phyloP scores from a whole-genome alignment of 371 early-diverging fungal genomes.

The Fennellomyces sp. region DNA sequence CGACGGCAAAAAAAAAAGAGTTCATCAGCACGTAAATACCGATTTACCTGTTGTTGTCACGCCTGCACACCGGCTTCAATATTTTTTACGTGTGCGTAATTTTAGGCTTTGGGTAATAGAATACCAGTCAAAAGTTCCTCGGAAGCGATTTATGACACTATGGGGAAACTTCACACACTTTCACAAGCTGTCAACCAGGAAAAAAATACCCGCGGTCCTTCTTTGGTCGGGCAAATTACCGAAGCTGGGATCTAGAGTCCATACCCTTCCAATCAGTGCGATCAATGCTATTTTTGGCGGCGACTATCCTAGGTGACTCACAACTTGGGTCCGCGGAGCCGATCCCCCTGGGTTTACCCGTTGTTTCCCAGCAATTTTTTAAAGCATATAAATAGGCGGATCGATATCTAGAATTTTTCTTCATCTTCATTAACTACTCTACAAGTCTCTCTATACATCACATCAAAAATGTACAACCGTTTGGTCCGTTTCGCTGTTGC shows the following conservation, averaged over 20 bases:
- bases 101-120: no score
- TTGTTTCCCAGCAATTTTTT: background rate
- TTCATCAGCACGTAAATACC: no score
- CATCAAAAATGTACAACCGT: conserved; percentile 14
- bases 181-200: background rate
- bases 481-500: conserved; percentile 29
- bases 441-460: background rate
- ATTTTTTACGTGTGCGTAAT: no score
- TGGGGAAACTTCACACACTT: no score
- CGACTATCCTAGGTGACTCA: background rate
- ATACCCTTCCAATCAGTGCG: background rate
- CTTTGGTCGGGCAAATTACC: background rate
- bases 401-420: background rate
- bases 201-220: conserved; percentile 2
- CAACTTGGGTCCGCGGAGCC: conserved; percentile 1
- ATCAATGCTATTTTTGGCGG: background rate
- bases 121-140: no score
- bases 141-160: no score
- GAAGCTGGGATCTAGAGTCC: background rate
- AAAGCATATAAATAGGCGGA: background rate
- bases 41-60: no score
- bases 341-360: background rate
- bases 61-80: no score
- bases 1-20: no score
- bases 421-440: background rate